Percentiles rank a stretch among this genome's conserved stretches.
phyloP scores from a whole-genome alignment of 257 asterid species.

The Avicennia marina region DNA sequence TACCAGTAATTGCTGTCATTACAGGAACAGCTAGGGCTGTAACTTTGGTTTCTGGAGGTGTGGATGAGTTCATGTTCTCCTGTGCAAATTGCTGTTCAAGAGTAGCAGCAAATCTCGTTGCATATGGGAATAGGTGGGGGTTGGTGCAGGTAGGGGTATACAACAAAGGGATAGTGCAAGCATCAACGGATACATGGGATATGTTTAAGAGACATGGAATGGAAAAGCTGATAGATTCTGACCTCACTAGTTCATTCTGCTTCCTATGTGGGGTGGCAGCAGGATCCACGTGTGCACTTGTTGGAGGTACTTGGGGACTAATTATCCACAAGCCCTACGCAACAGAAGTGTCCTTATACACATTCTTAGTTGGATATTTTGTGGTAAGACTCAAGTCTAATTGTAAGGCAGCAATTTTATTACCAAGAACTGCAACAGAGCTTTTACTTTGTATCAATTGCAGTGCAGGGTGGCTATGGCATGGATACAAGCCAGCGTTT shows the following conservation, averaged over 20 bases:
- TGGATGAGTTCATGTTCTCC: constrained; percentile 61
- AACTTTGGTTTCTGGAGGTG: constrained; percentile 41
- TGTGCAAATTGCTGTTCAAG: constrained; percentile 49
- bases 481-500: constrained; percentile 54
- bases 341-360: constrained; percentile 38
- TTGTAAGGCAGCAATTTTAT: not conserved
- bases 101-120: constrained; percentile 32
- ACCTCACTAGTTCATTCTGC: constrained; percentile 66
- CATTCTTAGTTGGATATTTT: constrained; percentile 52
- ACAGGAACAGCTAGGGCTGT: constrained; percentile 40
- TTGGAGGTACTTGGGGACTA: constrained; percentile 55
- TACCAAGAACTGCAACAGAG: not conserved
- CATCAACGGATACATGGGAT: constrained; percentile 57
- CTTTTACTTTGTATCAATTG: constrained; percentile 10
- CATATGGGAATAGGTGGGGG: constrained; percentile 52
- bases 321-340: constrained; percentile 37
- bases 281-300: constrained; percentile 43
- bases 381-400: constrained; percentile 19
- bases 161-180: constrained; percentile 46
- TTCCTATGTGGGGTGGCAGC: constrained; percentile 51
- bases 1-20: constrained; percentile 36
- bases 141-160: constrained; percentile 56
- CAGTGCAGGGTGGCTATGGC: constrained; percentile 59
- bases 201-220: constrained; percentile 43
- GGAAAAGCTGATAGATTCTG: constrained; percentile 42